Evolutionary conservation across 1,139 yeast species (phyloP).

Genomic region (Yamadazyma sp.): DNA sequence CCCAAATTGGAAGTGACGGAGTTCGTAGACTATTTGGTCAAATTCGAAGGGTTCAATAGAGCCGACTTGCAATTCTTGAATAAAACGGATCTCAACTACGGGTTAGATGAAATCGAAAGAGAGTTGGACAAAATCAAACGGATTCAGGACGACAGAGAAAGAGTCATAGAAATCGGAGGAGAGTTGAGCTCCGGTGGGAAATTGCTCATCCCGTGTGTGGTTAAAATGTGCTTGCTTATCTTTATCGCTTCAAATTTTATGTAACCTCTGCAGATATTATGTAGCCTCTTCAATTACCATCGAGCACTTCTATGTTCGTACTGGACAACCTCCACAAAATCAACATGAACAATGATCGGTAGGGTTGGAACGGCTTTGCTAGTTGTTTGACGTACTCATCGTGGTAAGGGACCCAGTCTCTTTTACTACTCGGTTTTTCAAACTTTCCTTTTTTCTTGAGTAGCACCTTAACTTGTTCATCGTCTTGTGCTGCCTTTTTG

Average conservation of each 20-base stretch:
- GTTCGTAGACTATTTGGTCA: slow-evolving; percentile 28
- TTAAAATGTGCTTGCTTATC: not conserved
- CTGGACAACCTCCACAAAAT: slow-evolving; percentile 70
- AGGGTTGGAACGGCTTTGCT: slow-evolving; percentile 65
- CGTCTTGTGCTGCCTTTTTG: slow-evolving; percentile 28
- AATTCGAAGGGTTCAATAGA: slow-evolving; percentile 29
- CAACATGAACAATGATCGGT: slow-evolving; percentile 67
- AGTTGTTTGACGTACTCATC: slow-evolving; percentile 57
- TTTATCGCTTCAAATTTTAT: not conserved
- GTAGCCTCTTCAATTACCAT: too few relatives aligned
- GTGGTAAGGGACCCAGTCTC: slow-evolving; percentile 62
- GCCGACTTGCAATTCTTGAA: slow-evolving; percentile 29
- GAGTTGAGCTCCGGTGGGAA: slow-evolving; percentile 17
- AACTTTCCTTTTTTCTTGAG: slow-evolving; percentile 40
- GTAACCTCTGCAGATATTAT: too few relatives aligned
- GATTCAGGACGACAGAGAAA: slow-evolving; percentile 14
- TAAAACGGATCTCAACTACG: slow-evolving; percentile 30
- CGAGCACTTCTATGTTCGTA: slow-evolving; percentile 55
- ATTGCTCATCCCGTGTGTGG: not conserved
- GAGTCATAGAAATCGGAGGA: slow-evolving; percentile 36
- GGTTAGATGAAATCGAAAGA: slow-evolving; percentile 37
- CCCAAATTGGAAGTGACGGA: slow-evolving; percentile 22
- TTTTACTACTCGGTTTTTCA: slow-evolving; percentile 39
- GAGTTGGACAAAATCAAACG: slow-evolving; percentile 34
- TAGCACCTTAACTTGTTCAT: slow-evolving; percentile 28